These are phyloP conservation scores for Planoprotostelium fungivorum DNA, from an alignment of 78 protist species.

Conservation along the genomic window DNA sequence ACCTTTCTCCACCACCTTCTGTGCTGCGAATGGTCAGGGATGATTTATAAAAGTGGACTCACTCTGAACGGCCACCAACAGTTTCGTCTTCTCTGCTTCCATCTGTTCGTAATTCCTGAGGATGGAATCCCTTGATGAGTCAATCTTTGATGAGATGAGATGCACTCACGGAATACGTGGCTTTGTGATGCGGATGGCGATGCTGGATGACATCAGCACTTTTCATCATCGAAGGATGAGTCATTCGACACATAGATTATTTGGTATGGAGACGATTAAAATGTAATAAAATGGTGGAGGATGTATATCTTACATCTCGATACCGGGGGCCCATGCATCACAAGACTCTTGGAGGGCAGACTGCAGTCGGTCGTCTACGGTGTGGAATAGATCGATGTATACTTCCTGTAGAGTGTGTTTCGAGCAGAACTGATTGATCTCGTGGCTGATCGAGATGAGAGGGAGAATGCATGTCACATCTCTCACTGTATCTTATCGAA, in stretches of 20 bases:
- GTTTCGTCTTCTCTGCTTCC: conserved; percentile 56
- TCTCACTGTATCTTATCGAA: conserved; percentile 51
- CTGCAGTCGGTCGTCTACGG: conserved; percentile 34
- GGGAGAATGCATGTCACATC: too few species aligned
- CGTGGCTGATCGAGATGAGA: conserved; percentile 26
- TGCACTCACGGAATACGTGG: conserved; percentile 25
- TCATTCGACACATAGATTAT: not conserved
- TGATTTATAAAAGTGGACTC: not conserved
- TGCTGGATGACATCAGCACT: too few species aligned
- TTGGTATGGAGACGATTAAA: too few species aligned
- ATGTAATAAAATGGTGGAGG: not conserved
- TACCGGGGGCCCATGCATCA: conserved; percentile 16
- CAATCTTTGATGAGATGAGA: conserved; percentile 1
- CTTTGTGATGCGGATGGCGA: conserved; percentile 30
- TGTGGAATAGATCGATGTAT: conserved; percentile 55
- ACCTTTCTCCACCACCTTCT: conserved; percentile 35
- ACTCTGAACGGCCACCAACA: conserved; percentile 30
- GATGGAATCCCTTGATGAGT: conserved; percentile 1
- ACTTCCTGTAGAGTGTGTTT: conserved; percentile 66
- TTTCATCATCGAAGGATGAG: too few species aligned
- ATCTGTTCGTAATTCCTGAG: conserved; percentile 21
- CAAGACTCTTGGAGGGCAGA: conserved; percentile 15
- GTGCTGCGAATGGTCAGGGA: not conserved
- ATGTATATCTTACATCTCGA: not conserved
- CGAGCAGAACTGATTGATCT: conserved; percentile 71